phyloP scores from a whole-genome alignment of 2,329 filamentous ascomycete genomes.

The Pseudogymnoascus sp. region DNA sequence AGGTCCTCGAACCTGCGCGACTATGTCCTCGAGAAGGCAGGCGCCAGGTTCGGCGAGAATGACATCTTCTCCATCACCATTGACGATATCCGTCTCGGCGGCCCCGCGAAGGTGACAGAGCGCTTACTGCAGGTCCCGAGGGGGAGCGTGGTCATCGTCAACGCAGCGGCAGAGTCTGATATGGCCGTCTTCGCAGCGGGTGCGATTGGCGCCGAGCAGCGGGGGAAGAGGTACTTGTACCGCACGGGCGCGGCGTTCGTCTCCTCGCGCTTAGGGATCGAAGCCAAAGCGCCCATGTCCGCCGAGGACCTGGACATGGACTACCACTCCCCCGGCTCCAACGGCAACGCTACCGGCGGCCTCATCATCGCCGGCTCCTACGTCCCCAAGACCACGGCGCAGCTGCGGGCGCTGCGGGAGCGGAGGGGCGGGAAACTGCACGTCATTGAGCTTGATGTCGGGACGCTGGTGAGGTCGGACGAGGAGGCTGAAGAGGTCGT shows the following conservation, averaged over 20 bases:
- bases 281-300: conserved; percentile 41
- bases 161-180: conserved; percentile 44
- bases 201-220: conserved; percentile 26
- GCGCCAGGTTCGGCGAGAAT: conserved; percentile 29
- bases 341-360: conserved; percentile 32
- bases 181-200: conserved; percentile 47
- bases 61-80: conserved; percentile 37
- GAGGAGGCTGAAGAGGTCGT: conserved; percentile 23
- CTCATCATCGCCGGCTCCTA: conserved; percentile 49
- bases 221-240: conserved; percentile 30
- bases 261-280: conserved; percentile 42
- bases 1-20: conserved; percentile 42
- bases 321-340: conserved; percentile 16
- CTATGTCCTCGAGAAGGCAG: conserved; percentile 47
- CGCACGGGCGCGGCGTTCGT: conserved; percentile 36
- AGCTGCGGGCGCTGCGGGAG: conserved; percentile 36
- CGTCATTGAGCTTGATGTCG: conserved; percentile 40
- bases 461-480: conserved; percentile 26
- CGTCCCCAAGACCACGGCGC: conserved; percentile 50
- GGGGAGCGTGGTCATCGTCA: conserved; percentile 40
- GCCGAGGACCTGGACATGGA: conserved; percentile 33
- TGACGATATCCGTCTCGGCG: conserved; percentile 39
- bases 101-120: conserved; percentile 33
- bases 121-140: conserved; percentile 31
- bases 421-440: conserved; percentile 33